These are phyloP conservation scores for Irpex rosettiformis DNA, from an alignment of 1,284 basidiomycete species.

Conservation along the genomic window DNA sequence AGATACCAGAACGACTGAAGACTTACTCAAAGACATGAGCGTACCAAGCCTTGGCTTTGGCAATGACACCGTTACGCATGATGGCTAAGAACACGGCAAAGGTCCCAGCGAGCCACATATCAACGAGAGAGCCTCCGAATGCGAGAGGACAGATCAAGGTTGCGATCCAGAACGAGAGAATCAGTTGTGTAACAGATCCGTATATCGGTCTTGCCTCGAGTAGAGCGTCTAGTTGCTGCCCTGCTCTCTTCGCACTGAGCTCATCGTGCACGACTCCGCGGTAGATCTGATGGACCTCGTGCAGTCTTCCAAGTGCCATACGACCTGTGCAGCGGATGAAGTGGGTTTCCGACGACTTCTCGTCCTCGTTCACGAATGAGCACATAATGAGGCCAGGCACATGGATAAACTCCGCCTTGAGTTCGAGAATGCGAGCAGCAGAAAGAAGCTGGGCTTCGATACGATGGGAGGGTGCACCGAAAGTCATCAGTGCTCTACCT, in stretches of 20 bases:
- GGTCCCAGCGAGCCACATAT: conserved; percentile 75
- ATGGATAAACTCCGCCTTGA: conserved; percentile 80
- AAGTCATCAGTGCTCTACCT: conserved; percentile 62
- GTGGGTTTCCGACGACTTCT: conserved; percentile 77
- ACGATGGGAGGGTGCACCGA: conserved; percentile 70
- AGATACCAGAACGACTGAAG: conserved; percentile 8
- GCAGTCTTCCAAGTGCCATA: conserved; percentile 72
- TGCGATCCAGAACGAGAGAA: conserved; percentile 68
- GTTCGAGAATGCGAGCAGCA: conserved; percentile 77
- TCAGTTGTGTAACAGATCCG: conserved; percentile 52
- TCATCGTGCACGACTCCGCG: conserved; percentile 82
- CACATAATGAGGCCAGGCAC: conserved; percentile 80
- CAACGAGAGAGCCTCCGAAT: conserved; percentile 81
- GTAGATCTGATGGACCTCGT: conserved; percentile 75
- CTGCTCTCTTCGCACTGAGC: conserved; percentile 72
- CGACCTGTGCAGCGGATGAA: conserved; percentile 76
- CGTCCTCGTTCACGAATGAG: conserved; percentile 77
- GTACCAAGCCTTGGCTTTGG: conserved; percentile 67
- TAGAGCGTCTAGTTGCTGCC: conserved; percentile 44
- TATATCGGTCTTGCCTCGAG: conserved; percentile 58
- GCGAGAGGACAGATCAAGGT: conserved; percentile 77
- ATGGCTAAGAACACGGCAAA: conserved; percentile 63
- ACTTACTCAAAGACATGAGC: conserved; percentile 88
- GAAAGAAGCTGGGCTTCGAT: conserved; percentile 69
- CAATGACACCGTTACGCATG: conserved; percentile 69